A percentile compares a stretch with the other conserved stretches of the same genome.
Conservation (phyloP, 768 basidiomycete species). For the Stropharia rugosoannulata region DNA sequence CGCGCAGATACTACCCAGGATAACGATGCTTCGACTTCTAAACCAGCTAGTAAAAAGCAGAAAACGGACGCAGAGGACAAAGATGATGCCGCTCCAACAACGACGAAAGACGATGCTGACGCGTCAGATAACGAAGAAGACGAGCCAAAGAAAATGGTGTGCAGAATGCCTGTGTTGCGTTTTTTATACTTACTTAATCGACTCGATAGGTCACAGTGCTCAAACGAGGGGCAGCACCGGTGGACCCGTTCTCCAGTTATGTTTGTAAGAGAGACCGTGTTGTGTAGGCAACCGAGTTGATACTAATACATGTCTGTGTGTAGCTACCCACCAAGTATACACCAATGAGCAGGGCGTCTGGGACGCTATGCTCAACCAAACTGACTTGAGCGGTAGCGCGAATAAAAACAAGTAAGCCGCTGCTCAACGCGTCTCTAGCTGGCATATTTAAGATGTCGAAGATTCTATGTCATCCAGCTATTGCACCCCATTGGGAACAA, state of each 20-base stretch:
- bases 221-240: constrained; percentile 12
- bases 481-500: constrained; percentile 5
- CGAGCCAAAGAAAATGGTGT: constrained; percentile 7
- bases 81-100: background rate
- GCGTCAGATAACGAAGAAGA: background rate
- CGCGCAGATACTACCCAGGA: constrained; percentile 1
- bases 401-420: constrained; percentile 10
- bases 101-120: background rate
- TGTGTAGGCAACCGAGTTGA: background rate
- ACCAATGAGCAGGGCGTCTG: background rate
- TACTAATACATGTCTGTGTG: background rate
- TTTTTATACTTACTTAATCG: background rate
- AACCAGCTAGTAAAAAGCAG: constrained; percentile 4
- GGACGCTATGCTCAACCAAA: constrained; percentile 13
- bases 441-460: background rate
- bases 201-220: constrained; percentile 7
- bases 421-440: background rate
- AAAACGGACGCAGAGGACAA: background rate
- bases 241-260: constrained; percentile 2
- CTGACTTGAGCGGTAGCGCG: constrained; percentile 8
- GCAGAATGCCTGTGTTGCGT: background rate
- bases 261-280: background rate
- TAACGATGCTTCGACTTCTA: background rate
- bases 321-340: constrained; percentile 9
- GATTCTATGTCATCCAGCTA: constrained; percentile 11